These are phyloP conservation scores for Fusarium transvaalense DNA, from an alignment of 2,329 filamentous ascomycete genomes.

Conservation along the genomic window DNA sequence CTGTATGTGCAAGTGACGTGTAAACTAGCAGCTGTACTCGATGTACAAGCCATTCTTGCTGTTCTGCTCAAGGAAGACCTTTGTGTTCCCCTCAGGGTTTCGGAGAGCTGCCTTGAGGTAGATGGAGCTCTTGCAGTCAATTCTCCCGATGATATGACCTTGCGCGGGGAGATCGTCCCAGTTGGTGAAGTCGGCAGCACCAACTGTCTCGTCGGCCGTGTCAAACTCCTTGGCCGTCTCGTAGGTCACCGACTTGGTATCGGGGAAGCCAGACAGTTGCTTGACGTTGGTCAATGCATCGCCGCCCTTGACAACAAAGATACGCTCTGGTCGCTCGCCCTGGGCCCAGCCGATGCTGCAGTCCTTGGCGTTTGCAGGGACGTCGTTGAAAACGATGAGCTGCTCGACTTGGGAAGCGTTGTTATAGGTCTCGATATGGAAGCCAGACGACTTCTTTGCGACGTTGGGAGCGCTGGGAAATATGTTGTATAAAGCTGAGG, in stretches of 20 bases:
- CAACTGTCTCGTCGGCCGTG: constrained; percentile 24
- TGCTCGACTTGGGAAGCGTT: constrained; percentile 49
- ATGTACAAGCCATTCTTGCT: constrained; percentile 49
- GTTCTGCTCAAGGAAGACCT: constrained; percentile 51
- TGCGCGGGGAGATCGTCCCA: constrained; percentile 46
- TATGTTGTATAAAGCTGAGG: constrained; percentile 36
- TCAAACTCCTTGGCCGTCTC: constrained; percentile 43
- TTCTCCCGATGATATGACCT: constrained; percentile 42
- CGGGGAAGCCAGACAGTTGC: constrained; percentile 48
- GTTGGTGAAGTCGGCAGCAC: constrained; percentile 50
- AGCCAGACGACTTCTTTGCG: constrained; percentile 25
- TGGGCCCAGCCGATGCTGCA: constrained; percentile 53
- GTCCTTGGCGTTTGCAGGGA: constrained; percentile 48
- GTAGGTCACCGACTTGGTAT: constrained; percentile 37
- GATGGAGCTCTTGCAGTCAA: constrained; percentile 49
- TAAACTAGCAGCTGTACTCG: constrained; percentile 36
- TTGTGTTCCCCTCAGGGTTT: constrained; percentile 42
- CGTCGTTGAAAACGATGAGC: constrained; percentile 50
- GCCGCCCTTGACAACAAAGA: constrained; percentile 53
- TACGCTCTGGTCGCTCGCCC: constrained; percentile 54
- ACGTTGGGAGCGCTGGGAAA: constrained; percentile 35
- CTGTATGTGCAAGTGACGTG: background rate
- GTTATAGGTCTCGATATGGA: constrained; percentile 46
- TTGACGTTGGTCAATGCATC: constrained; percentile 44
- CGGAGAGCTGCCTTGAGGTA: constrained; percentile 48